These are phyloP conservation scores for Candida stauntonica DNA, from an alignment of 805 yeast genomes.

Conservation along the genomic window DNA sequence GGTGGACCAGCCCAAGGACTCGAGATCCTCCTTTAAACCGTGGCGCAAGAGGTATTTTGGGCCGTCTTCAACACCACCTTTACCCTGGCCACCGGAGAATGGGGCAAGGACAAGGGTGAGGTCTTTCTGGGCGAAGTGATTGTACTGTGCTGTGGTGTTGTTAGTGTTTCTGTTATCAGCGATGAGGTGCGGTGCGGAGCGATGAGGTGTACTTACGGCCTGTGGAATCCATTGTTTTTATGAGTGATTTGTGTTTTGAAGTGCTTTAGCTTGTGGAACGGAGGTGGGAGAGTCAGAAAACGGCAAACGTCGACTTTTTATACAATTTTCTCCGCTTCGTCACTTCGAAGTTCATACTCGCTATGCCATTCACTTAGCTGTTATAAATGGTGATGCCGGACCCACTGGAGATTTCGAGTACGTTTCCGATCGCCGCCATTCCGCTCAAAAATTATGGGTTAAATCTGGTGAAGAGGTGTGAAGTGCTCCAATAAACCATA, in stretches of 20 bases:
- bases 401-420: neutral
- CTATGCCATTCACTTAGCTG: conserved; percentile 28
- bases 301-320: conserved; percentile 6
- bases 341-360: conserved; percentile 21
- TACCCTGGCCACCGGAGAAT: conserved; percentile 93
- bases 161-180: neutral
- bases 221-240: conserved; percentile 3
- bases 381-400: conserved; percentile 3
- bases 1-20: conserved; percentile 69
- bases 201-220: conserved; percentile 7
- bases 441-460: neutral
- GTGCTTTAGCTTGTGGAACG: no score
- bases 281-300: no score
- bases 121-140: conserved; percentile 48
- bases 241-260: neutral
- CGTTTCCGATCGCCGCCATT: neutral
- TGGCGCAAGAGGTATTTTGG: conserved; percentile 75
- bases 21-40: conserved; percentile 63
- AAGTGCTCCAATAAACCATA: no score
- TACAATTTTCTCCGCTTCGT: conserved; percentile 2
- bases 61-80: conserved; percentile 90
- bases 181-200: conserved; percentile 1
- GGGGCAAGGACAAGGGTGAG: conserved; percentile 84
- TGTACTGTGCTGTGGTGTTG: conserved; percentile 34
- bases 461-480: neutral